Conservation (phyloP, 2,329 filamentous ascomycete genomes). For the Talaromyces sp. region DNA sequence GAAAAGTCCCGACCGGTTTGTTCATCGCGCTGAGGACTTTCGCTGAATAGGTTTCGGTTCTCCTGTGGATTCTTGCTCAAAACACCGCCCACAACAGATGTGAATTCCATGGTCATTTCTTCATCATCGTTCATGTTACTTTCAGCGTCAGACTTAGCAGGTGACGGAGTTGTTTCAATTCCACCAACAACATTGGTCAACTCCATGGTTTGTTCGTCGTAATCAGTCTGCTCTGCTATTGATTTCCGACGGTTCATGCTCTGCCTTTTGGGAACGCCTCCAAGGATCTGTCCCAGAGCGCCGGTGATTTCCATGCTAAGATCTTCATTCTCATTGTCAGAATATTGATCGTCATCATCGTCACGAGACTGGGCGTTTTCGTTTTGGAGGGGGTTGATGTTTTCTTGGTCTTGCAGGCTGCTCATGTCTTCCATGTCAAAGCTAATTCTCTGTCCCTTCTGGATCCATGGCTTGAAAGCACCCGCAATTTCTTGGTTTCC, state of each 20-base stretch:
- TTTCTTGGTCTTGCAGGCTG: conserved; percentile 41
- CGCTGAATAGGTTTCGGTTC: conserved; percentile 4
- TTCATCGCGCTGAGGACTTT: conserved; percentile 12
- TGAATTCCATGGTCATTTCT: conserved; percentile 45
- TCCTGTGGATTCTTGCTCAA: conserved; percentile 22
- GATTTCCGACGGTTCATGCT: conserved; percentile 39
- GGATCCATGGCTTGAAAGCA: conserved; percentile 45
- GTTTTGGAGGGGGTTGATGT: conserved; percentile 28
- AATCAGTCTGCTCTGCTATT: conserved; percentile 38
- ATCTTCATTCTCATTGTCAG: conserved; percentile 54
- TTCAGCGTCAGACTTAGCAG: conserved; percentile 22
- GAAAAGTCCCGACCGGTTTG: conserved; percentile 17
- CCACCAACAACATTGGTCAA: conserved; percentile 40
- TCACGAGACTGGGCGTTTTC: background rate
- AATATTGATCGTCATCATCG: conserved; percentile 17
- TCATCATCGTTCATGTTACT: conserved; percentile 34
- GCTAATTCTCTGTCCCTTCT: conserved; percentile 35
- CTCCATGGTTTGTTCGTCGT: conserved; percentile 43
- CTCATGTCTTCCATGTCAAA: conserved; percentile 39
- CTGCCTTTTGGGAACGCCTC: conserved; percentile 31
- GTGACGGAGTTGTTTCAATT: conserved; percentile 24
- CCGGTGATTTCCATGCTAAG: conserved; percentile 94
- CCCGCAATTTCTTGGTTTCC: conserved; percentile 54
- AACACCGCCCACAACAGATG: conserved; percentile 39
- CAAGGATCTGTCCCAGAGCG: conserved; percentile 72